phyloP scores from a whole-genome alignment of 106 monocot genomes.

The Cymbidium sinense region DNA sequence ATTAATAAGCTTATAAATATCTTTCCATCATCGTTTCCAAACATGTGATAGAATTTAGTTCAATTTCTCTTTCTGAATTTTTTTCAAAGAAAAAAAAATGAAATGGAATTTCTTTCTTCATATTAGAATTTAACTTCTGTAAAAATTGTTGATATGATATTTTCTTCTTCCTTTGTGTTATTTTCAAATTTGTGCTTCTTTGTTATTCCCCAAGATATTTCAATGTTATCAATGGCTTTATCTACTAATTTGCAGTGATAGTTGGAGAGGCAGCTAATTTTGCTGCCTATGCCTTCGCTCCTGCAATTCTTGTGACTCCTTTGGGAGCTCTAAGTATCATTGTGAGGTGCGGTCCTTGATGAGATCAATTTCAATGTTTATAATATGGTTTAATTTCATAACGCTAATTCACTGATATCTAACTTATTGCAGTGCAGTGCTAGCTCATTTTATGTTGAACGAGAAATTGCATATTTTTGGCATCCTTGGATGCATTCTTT shows the following conservation, averaged over 20 bases:
- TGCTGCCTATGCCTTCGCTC: conserved; percentile 53
- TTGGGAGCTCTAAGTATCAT: conserved; percentile 49
- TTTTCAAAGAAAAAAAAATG: background rate
- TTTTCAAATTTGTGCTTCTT: background rate
- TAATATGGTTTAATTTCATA: background rate
- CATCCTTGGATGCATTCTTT: conserved; percentile 13
- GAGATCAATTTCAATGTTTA: background rate
- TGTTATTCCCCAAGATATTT: background rate
- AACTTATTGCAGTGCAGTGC: conserved; percentile 12
- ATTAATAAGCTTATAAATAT: background rate
- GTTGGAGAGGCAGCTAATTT: conserved; percentile 42
- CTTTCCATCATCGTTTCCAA: background rate
- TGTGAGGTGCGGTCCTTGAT: conserved; percentile 23
- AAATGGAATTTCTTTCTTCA: background rate
- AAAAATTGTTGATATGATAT: background rate
- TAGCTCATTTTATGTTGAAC: conserved; percentile 20
- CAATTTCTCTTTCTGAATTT: background rate
- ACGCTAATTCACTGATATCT: background rate
- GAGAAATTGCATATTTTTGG: conserved; percentile 19
- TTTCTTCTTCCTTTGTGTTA: background rate
- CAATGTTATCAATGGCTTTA: background rate
- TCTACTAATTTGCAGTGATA: conserved; percentile 30
- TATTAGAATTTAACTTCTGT: background rate
- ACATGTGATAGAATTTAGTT: background rate
- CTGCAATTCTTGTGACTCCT: conserved; percentile 54